These are phyloP conservation scores for Xylaria sp. DNA, from an alignment of 2,329 filamentous ascomycete genomes.

Conservation along the genomic window DNA sequence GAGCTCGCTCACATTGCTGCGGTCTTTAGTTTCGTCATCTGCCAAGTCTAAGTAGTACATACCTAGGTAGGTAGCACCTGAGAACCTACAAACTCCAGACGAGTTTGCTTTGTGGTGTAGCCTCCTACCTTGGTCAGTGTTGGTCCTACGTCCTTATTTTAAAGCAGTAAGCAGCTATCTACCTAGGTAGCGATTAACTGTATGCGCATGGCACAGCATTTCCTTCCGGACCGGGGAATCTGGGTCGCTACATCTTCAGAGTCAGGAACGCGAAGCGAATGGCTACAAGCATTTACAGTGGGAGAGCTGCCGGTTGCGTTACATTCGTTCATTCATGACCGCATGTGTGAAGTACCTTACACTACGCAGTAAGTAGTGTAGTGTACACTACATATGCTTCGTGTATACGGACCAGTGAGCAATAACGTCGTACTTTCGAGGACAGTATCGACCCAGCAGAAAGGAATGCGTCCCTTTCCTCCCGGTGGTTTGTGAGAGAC, in stretches of 20 bases:
- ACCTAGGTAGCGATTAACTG: background rate
- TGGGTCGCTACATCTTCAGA: background rate
- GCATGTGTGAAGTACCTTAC: slow-evolving; percentile 1
- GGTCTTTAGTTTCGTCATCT: slow-evolving; percentile 33
- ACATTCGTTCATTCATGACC: slow-evolving; percentile 4
- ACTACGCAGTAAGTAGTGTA: background rate
- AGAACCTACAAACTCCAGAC: slow-evolving; percentile 5
- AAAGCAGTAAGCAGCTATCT: background rate
- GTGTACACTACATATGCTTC: background rate
- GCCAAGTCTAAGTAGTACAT: background rate
- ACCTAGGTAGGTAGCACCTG: background rate
- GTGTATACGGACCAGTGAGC: background rate
- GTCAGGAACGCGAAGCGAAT: background rate
- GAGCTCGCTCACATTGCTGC: slow-evolving; percentile 13
- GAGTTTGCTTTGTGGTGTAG: background rate
- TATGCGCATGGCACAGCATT: background rate
- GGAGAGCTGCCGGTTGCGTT: slow-evolving; percentile 6
- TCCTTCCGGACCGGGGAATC: background rate
- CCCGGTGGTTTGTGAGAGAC: background rate
- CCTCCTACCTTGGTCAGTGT: background rate
- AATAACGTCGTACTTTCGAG: background rate
- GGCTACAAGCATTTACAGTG: background rate
- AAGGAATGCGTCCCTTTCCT: background rate
- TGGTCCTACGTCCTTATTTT: background rate
- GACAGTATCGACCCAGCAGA: background rate